A percentile compares a stretch with the other conserved stretches of the same genome.
Evolutionary conservation across 768 basidiomycete genomes (phyloP).

Genomic region (Podaxis sp.): DNA sequence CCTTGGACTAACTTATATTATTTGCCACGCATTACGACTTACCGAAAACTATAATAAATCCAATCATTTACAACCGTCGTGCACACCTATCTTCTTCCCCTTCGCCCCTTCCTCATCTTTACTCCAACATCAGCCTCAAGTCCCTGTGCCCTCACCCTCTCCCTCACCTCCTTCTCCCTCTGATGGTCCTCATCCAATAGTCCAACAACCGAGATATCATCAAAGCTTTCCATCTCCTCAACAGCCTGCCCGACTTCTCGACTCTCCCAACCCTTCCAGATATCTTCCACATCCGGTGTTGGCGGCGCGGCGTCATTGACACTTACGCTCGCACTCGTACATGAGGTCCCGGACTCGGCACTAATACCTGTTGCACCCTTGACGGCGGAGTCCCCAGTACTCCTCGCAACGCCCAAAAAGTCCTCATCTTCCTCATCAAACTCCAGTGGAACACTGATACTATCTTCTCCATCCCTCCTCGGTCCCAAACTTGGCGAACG

Average conservation of each 20-base stretch:
- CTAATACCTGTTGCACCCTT: conserved; percentile 26
- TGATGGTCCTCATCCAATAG: conserved; percentile 41
- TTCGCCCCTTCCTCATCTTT: neutral
- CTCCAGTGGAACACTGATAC: conserved; percentile 45
- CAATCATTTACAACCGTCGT: neutral
- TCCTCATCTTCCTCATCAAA: conserved; percentile 75
- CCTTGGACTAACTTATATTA: no score
- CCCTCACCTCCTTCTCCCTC: conserved; percentile 15
- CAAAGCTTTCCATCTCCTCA: conserved; percentile 53
- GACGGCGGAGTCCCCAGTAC: conserved; percentile 20
- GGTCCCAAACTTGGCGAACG: conserved; percentile 41
- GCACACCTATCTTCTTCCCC: conserved; percentile 1
- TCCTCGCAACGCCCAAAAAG: conserved; percentile 31
- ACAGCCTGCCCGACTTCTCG: conserved; percentile 42
- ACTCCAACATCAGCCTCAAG: neutral
- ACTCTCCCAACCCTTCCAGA: conserved; percentile 45
- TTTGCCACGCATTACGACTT: no score
- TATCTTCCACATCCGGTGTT: conserved; percentile 23
- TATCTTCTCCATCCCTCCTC: conserved; percentile 21
- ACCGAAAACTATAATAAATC: no score
- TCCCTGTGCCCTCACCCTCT: neutral
- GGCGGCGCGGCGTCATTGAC: conserved; percentile 27
- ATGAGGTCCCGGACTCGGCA: conserved; percentile 33
- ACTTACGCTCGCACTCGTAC: conserved; percentile 28
- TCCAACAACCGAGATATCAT: conserved; percentile 44